These are phyloP conservation scores for Arthrobotrys entomopaga DNA, from an alignment of 2,329 filamentous ascomycete species.

Conservation along the genomic window DNA sequence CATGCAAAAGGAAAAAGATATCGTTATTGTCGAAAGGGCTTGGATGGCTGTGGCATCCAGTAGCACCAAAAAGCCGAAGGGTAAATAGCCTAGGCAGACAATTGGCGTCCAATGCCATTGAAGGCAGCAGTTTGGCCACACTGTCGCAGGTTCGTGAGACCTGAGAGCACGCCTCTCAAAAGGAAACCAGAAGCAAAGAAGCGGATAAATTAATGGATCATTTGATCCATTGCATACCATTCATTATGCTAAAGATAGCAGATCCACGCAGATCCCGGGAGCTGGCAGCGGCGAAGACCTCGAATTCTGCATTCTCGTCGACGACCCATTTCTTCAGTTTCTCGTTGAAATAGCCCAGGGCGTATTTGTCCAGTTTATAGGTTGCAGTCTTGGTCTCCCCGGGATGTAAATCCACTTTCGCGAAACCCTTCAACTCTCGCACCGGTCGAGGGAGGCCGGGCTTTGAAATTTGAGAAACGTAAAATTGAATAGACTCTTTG, in stretches of 20 bases:
- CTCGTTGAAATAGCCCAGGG: slow-evolving; percentile 70
- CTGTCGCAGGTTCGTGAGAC: slow-evolving; percentile 27
- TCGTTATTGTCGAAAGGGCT: slow-evolving; percentile 40
- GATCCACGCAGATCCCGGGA: slow-evolving; percentile 58
- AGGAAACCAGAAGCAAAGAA: neutral
- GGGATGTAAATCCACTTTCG: slow-evolving; percentile 62
- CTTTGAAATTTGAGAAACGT: slow-evolving; percentile 59
- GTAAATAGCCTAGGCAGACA: neutral
- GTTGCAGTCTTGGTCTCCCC: slow-evolving; percentile 61
- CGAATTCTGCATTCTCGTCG: slow-evolving; percentile 58
- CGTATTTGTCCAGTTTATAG: slow-evolving; percentile 65
- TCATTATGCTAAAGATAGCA: slow-evolving; percentile 57
- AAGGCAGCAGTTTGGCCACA: neutral
- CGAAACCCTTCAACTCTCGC: slow-evolving; percentile 65
- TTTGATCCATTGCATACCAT: slow-evolving; percentile 58
- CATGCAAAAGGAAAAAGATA: slow-evolving; percentile 36
- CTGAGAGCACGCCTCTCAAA: slow-evolving; percentile 1
- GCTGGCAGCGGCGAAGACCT: slow-evolving; percentile 58
- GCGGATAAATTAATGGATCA: slow-evolving; percentile 25
- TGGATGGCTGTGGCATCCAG: slow-evolving; percentile 12
- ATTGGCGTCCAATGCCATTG: slow-evolving; percentile 12
- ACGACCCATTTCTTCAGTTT: slow-evolving; percentile 58
- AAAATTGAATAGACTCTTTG: slow-evolving; percentile 59
- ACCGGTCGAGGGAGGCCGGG: slow-evolving; percentile 60
- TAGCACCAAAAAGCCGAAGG: slow-evolving; percentile 20